These are phyloP conservation scores for Guyanaporus albipodus DNA, from an alignment of 768 basidiomycete genomes.

Conservation along the genomic window DNA sequence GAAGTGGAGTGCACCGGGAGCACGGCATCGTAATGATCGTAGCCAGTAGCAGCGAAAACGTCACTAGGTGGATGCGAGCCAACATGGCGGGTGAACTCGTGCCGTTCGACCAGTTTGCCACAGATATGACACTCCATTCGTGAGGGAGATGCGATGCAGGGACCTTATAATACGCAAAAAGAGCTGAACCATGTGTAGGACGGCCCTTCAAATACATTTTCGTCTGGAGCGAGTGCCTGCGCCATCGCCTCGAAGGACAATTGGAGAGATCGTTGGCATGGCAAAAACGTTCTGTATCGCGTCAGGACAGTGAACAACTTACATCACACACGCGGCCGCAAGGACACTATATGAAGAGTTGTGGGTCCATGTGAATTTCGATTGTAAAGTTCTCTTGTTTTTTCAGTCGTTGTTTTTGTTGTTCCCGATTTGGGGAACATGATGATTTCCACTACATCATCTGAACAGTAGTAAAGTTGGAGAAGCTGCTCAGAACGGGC, in stretches of 20 bases:
- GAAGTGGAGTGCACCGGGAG: background rate
- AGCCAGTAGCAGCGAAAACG: background rate
- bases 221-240: background rate
- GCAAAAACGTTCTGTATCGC: background rate
- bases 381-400: too few relatives aligned
- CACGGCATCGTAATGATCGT: background rate
- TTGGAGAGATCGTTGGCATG: conserved; percentile 3
- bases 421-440: background rate
- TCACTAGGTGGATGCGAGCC: conserved; percentile 2
- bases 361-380: conserved; percentile 6
- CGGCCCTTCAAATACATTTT: background rate
- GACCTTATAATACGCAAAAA: background rate
- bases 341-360: background rate
- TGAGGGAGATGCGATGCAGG: background rate
- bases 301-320: background rate
- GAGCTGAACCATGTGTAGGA: background rate
- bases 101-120: conserved; percentile 1
- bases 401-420: background rate
- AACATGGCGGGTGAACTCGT: conserved; percentile 14
- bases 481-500: too few relatives aligned
- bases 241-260: conserved; percentile 3
- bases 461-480: too few relatives aligned
- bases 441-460: too few relatives aligned
- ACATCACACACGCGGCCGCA: background rate
- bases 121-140: conserved; percentile 21